Evolutionary conservation across 2,329 filamentous ascomycete species (phyloP).

Genomic region (Aureobasidium mangrovei): DNA sequence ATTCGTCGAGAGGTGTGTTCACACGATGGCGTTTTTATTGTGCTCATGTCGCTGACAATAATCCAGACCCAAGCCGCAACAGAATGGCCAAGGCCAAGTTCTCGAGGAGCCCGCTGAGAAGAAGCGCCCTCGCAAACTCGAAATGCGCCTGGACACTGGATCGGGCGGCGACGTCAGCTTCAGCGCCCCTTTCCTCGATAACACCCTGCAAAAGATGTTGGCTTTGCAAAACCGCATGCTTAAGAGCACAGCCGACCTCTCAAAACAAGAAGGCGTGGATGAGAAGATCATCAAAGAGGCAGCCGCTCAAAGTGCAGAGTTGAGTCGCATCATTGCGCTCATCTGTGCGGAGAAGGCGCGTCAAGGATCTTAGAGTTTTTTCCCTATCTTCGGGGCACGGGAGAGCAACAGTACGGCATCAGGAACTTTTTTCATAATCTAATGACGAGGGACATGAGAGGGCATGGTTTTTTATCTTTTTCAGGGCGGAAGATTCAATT

Average conservation of each 20-base stretch:
- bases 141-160: constrained; percentile 37
- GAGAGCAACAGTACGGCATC: constrained; percentile 10
- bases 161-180: constrained; percentile 36
- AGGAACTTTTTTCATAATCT: neutral
- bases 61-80: constrained; percentile 22
- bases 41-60: neutral
- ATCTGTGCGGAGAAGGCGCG: constrained; percentile 46
- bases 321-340: constrained; percentile 41
- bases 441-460: constrained; percentile 4
- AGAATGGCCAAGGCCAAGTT: constrained; percentile 9
- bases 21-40: neutral
- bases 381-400: constrained; percentile 1
- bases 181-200: constrained; percentile 46
- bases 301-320: constrained; percentile 41
- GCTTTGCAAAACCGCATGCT: constrained; percentile 43
- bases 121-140: constrained; percentile 41
- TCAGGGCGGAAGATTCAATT: neutral
- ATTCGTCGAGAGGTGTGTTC: constrained; percentile 36
- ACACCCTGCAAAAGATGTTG: constrained; percentile 43
- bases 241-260: constrained; percentile 38
- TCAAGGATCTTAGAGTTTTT: constrained; percentile 31
- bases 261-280: constrained; percentile 36
- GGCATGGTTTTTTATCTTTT: neutral
- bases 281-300: constrained; percentile 42
- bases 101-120: constrained; percentile 25